Evolutionary conservation across 192 early-diverging fungal species (phyloP), one percentile per base, ranked within the genome.

Genomic region (Linnemannia zychae): DNA sequence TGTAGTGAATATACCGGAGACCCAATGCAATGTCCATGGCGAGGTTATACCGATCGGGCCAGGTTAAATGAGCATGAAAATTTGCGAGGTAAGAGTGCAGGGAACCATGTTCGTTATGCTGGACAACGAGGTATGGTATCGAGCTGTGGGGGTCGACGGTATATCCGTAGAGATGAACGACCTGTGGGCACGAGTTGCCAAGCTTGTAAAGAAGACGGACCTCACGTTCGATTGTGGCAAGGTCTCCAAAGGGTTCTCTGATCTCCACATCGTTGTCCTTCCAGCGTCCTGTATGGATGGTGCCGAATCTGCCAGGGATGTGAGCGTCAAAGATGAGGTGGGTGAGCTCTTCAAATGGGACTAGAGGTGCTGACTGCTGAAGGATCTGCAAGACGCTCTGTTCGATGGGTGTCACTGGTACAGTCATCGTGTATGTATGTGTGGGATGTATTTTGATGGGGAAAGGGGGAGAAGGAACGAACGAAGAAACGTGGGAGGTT

Each of bases 11-110:
- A 46, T 87, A 87, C 20, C 75, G 74, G 63, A 87, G 48, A 12
- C 84, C 84, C 7, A 81, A 52, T 22, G 84, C 84, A 65, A 87
- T 78, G 46, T 87, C 84, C 75, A 80, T 37, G 0, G 78, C 84
- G n/a, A 87, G 79, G 37, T 87, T 87, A 70, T 87, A 87, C 37
- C 79, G 74, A 38, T 87, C 84, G 22, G 78, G 60, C 84, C 84
- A 87, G n/a, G 84, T 87, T 53, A 87, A 74, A 40, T 87, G 78
- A 16, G 74, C 28, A 37, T 81, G 76, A 22, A 80, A 87, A 66
- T 81, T 80, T 20, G 72, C n/a, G n/a, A 87, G 79, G 31, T 87
- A 80, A 1, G 78, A 78, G 66, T 87, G 79, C 49, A 87, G 57
- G n/a, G 78, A 68, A 7, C 84, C 84, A 52, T 81, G 78, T 57